Conservation (phyloP, 805 yeast species). For the Myxozyma melibiosi region DNA sequence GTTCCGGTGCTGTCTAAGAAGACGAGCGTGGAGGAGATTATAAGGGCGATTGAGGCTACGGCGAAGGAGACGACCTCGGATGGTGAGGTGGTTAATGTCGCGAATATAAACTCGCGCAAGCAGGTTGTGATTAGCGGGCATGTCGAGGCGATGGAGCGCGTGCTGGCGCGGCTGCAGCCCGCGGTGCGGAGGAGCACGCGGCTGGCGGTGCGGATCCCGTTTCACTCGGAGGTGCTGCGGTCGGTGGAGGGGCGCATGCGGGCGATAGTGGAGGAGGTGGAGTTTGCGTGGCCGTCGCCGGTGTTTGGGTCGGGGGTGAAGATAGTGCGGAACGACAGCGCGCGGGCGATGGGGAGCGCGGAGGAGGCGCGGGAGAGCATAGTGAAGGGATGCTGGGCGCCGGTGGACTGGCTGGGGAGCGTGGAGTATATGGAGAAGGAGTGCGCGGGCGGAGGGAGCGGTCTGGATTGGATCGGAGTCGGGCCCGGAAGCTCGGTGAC, state of each 20-base stretch:
- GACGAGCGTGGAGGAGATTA: background rate
- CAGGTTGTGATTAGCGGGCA: slow-evolving; percentile 30
- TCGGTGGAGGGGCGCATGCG: slow-evolving; percentile 18
- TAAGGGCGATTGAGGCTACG: background rate
- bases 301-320: background rate
- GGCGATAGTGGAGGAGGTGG: background rate
- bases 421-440: background rate
- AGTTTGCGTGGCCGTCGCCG: slow-evolving; percentile 2
- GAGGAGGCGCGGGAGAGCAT: slow-evolving; percentile 16
- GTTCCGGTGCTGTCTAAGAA: slow-evolving; percentile 4
- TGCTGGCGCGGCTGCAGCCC: background rate
- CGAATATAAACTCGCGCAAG: slow-evolving; percentile 26
- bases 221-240: slow-evolving; percentile 23
- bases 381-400: slow-evolving; percentile 25
- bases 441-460: too few relatives aligned
- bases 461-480: slow-evolving; percentile 15
- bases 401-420: slow-evolving; percentile 29
- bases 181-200: slow-evolving; percentile 8
- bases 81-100: slow-evolving; percentile 12
- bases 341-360: slow-evolving; percentile 1
- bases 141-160: slow-evolving; percentile 12
- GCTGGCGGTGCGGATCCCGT: slow-evolving; percentile 26
- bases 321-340: slow-evolving; percentile 16
- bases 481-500: slow-evolving; percentile 28
- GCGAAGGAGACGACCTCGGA: background rate